Conservation (phyloP, 495 filamentous ascomycete species). For the Patellaria atrata region DNA sequence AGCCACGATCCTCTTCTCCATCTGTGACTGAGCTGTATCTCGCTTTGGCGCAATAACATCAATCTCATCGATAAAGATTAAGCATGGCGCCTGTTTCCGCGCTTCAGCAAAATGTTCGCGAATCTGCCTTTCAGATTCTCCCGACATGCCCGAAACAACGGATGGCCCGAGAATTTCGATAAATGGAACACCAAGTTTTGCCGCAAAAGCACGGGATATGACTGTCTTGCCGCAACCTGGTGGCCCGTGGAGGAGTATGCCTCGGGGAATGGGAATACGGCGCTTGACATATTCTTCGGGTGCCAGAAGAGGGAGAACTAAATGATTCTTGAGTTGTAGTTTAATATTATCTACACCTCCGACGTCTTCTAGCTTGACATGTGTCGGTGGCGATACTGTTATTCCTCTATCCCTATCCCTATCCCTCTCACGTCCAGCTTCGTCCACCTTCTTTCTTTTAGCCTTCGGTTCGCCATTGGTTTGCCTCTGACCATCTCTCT, state of each 20-base stretch:
- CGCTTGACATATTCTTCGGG: slow-evolving; percentile 45
- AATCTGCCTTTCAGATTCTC: slow-evolving; percentile 89
- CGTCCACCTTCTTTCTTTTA: slow-evolving; percentile 33
- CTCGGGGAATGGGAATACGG: slow-evolving; percentile 61
- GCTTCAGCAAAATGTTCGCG: slow-evolving; percentile 86
- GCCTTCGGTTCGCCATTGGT: slow-evolving; percentile 49
- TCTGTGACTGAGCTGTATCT: slow-evolving; percentile 87
- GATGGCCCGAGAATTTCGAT: slow-evolving; percentile 82
- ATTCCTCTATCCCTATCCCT: slow-evolving; percentile 26
- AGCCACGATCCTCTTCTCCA: slow-evolving; percentile 93
- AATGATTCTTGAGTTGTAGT: slow-evolving; percentile 57
- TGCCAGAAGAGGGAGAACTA: slow-evolving; percentile 63
- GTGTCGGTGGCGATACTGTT: slow-evolving; percentile 57
- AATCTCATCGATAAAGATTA: slow-evolving; percentile 94
- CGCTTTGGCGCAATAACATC: slow-evolving; percentile 91
- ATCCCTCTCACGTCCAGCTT: slow-evolving; percentile 30
- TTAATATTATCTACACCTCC: slow-evolving; percentile 77
- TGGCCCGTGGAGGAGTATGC: slow-evolving; percentile 81
- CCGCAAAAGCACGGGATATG: slow-evolving; percentile 81
- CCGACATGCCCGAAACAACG: slow-evolving; percentile 85
- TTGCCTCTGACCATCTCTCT: slow-evolving; percentile 30
- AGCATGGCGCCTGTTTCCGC: slow-evolving; percentile 70
- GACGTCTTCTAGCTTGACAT: slow-evolving; percentile 63
- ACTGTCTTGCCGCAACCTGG: slow-evolving; percentile 94
- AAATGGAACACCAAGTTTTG: slow-evolving; percentile 71